Conservation (phyloP, 257 asterid genomes). For the Solanum tarapatanum region DNA sequence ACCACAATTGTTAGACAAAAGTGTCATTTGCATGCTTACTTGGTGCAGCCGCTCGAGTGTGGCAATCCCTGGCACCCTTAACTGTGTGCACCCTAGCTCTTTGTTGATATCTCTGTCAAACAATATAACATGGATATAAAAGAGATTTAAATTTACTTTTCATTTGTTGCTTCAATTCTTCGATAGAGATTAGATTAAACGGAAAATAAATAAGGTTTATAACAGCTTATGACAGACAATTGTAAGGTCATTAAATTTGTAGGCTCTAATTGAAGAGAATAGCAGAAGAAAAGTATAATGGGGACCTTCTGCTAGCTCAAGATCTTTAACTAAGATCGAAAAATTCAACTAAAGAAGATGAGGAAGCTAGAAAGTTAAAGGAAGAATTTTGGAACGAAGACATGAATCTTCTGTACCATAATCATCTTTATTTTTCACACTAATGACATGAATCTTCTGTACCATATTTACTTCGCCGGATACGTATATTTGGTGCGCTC, state of each 20-base stretch:
- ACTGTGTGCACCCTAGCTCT: constrained; percentile 47
- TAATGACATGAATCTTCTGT: no score
- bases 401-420: no score
- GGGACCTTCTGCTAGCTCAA: no score
- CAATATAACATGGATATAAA: not conserved
- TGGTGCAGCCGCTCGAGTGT: constrained; percentile 31
- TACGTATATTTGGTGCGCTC: no score
- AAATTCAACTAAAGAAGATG: no score
- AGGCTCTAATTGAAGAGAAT: not conserved
- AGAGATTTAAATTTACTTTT: not conserved
- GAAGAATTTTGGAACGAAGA: no score
- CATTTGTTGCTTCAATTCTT: not conserved
- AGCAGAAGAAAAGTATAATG: no score
- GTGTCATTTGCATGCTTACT: constrained; percentile 15
- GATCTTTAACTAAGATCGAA: no score
- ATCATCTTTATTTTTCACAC: no score
- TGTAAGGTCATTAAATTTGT: not conserved
- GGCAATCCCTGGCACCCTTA: constrained; percentile 37
- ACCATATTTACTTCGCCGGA: not conserved
- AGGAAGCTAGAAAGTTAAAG: no score
- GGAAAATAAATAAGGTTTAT: not conserved
- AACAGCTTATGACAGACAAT: not conserved
- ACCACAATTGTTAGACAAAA: not conserved
- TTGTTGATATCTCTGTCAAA: constrained; percentile 49
- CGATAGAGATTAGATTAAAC: not conserved